Evolutionary conservation across 2,329 filamentous ascomycete species (phyloP).

Genomic region (Aspergillus fischeri): DNA sequence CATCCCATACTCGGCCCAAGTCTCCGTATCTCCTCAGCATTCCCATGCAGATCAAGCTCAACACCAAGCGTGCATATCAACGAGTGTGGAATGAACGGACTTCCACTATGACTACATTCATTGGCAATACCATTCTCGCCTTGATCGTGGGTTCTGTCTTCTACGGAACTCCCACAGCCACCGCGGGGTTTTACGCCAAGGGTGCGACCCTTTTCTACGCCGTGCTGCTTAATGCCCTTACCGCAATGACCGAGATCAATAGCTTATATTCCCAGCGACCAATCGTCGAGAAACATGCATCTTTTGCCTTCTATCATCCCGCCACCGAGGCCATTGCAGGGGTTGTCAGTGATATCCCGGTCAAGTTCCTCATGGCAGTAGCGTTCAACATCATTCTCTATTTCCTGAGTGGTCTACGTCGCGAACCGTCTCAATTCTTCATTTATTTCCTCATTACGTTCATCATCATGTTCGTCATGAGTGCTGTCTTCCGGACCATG

Average conservation of each 20-base stretch:
- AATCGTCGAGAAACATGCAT: constrained; percentile 27
- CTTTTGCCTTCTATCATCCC: constrained; percentile 29
- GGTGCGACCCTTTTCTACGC: constrained; percentile 81
- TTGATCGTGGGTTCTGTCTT: constrained; percentile 77
- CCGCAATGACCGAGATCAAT: constrained; percentile 35
- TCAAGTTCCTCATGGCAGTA: constrained; percentile 68
- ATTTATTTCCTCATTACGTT: constrained; percentile 78
- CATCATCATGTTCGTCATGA: constrained; percentile 69
- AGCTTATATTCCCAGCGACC: constrained; percentile 38
- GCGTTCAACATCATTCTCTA: constrained; percentile 76
- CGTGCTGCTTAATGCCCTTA: constrained; percentile 78
- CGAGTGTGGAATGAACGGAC: constrained; percentile 70
- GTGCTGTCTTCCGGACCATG: constrained; percentile 77
- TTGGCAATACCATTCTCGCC: constrained; percentile 66
- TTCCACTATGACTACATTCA: constrained; percentile 60
- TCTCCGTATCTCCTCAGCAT: constrained; percentile 79
- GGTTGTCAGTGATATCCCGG: constrained; percentile 52
- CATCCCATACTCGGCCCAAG: constrained; percentile 50
- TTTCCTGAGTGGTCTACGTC: constrained; percentile 76
- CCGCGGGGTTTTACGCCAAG: constrained; percentile 68
- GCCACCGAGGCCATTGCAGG: constrained; percentile 14
- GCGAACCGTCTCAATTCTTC: constrained; percentile 74
- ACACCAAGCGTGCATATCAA: constrained; percentile 73
- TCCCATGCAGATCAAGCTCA: constrained; percentile 68
- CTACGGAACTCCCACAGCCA: constrained; percentile 63